Evolutionary conservation across 1,284 basidiomycete species (phyloP).

Genomic region (Austropuccinia psidii): DNA sequence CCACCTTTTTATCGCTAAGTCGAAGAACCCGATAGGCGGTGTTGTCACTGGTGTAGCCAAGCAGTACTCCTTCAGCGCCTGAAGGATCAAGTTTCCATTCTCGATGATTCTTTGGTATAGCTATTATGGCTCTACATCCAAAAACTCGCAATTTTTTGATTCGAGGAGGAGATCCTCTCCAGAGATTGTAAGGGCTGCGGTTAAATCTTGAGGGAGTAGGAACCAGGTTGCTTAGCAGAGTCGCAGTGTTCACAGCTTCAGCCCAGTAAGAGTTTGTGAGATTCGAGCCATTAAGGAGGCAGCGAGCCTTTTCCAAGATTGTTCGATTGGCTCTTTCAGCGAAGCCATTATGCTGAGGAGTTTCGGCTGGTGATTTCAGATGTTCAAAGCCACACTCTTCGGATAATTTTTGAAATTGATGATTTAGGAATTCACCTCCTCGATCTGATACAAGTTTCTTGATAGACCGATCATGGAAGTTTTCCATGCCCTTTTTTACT

Average conservation of each 20-base stretch:
- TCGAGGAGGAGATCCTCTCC: background rate
- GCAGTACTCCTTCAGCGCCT: too few species aligned
- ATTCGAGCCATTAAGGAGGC: constrained; percentile 42
- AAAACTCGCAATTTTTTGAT: background rate
- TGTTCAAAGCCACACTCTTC: constrained; percentile 44
- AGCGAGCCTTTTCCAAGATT: constrained; percentile 41
- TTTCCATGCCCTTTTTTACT: background rate
- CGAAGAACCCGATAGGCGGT: too few species aligned
- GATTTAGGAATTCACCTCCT: constrained; percentile 44
- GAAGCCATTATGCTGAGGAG: constrained; percentile 47
- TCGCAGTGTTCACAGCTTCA: constrained; percentile 44
- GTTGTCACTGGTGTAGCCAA: too few species aligned
- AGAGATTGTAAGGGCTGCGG: background rate
- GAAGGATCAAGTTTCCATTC: too few species aligned
- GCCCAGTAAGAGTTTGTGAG: constrained; percentile 47
- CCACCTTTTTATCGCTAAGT: too few species aligned
- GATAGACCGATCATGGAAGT: background rate
- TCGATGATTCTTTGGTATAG: too few species aligned
- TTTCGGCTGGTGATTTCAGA: constrained; percentile 48
- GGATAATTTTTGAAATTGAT: constrained; percentile 44
- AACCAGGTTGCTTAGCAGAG: constrained; percentile 48
- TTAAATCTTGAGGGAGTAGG: constrained; percentile 11
- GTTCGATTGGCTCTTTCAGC: constrained; percentile 45
- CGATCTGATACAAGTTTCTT: constrained; percentile 42
- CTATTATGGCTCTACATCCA: background rate